phyloP scores from a whole-genome alignment of 139 green algal genomes.

The Chlamydomonas schloesseri region DNA sequence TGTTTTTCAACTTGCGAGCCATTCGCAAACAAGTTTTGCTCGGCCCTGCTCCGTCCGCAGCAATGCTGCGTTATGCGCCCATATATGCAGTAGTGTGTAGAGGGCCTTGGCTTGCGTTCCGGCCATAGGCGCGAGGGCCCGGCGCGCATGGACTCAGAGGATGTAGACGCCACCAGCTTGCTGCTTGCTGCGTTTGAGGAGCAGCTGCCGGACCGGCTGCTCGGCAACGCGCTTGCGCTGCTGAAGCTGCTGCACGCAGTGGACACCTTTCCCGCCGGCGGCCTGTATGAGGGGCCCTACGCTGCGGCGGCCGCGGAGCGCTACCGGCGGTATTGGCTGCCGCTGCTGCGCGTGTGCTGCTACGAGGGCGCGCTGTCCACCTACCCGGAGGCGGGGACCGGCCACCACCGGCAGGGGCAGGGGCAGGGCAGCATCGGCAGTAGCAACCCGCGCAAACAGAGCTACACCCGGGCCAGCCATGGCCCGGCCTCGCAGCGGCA shows the following conservation, averaged over 20 bases:
- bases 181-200: neutral
- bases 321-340: conserved; percentile 18
- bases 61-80: too few relatives aligned
- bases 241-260: neutral
- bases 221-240: neutral
- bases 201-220: neutral
- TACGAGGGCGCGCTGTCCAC: neutral
- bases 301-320: neutral
- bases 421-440: too few relatives aligned
- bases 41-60: too few relatives aligned
- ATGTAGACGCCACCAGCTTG: neutral
- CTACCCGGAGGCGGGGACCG: too few relatives aligned
- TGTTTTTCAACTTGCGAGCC: too few relatives aligned
- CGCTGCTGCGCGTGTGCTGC: neutral
- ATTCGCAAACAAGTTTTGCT: too few relatives aligned
- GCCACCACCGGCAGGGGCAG: neutral
- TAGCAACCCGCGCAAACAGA: neutral
- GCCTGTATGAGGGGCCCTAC: conserved; percentile 11
- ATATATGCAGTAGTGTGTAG: too few relatives aligned
- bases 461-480: too few relatives aligned
- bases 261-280: neutral
- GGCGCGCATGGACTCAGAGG: too few relatives aligned
- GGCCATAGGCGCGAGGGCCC: too few relatives aligned
- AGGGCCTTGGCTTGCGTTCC: too few relatives aligned
- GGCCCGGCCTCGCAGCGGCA: too few relatives aligned